A percentile compares a stretch with the other conserved stretches of the same genome.
Conservation (phyloP, 164 flowering plant species). For the Magnolia kwangsiensis region DNA sequence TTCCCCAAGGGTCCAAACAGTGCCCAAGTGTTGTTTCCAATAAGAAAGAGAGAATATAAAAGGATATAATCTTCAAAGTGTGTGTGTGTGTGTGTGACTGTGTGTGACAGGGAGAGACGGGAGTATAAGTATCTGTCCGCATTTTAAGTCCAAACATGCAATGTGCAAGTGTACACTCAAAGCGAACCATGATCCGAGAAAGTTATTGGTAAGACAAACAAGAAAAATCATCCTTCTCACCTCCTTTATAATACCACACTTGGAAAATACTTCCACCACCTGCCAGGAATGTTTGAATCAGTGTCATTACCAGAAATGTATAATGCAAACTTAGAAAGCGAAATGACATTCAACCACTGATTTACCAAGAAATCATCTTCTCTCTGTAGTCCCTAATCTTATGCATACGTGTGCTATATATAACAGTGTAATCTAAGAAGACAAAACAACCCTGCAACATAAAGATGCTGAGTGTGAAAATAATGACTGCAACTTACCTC, state of each 20-base stretch:
- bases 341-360: too few relatives aligned
- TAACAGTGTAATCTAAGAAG: background rate
- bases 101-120: too few relatives aligned
- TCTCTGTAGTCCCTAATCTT: background rate
- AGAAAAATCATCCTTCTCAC: constrained; percentile 27
- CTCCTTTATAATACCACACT: constrained; percentile 96
- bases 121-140: too few relatives aligned
- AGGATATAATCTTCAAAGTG: too few relatives aligned
- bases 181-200: background rate
- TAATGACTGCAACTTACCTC: constrained; percentile 50
- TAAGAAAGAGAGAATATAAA: too few relatives aligned
- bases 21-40: too few relatives aligned
- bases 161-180: too few relatives aligned
- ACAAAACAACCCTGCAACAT: background rate
- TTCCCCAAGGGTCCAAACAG: too few relatives aligned
- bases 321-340: background rate
- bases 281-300: constrained; percentile 25
- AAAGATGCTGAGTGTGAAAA: too few relatives aligned
- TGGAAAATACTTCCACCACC: constrained; percentile 91
- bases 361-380: background rate
- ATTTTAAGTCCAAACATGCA: too few relatives aligned
- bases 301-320: background rate
- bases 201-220: background rate
- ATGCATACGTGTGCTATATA: background rate
- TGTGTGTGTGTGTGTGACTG: too few relatives aligned